Percentiles rank a stretch among this genome's conserved stretches.
phyloP scores from a whole-genome alignment of 768 basidiomycete genomes.

The Pisolithus orientalis region DNA sequence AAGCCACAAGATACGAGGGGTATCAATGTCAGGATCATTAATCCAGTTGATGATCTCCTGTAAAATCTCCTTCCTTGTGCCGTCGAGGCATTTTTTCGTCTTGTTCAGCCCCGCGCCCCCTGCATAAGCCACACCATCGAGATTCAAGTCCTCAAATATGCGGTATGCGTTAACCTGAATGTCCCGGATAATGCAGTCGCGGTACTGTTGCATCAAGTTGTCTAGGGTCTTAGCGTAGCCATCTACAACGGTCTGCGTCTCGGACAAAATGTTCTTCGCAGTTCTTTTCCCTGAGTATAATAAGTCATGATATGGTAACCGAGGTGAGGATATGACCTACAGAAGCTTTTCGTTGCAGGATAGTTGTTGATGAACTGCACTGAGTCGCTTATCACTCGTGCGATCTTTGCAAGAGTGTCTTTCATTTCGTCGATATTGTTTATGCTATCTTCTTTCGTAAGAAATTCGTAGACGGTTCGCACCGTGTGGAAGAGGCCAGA shows the following conservation, averaged over 20 bases:
- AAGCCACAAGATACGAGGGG: not conserved
- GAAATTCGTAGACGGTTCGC: not conserved
- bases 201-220: not conserved
- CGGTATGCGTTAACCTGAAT: not conserved
- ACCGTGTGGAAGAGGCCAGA: not conserved
- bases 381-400: not conserved
- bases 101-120: not conserved
- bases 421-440: not conserved
- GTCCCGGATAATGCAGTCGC: not conserved
- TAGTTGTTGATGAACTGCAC: not conserved
- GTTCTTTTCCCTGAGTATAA: not conserved
- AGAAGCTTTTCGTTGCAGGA: not conserved
- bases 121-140: not conserved
- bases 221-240: not conserved
- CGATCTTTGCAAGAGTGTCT: not conserved
- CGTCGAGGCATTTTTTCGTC: slow-evolving; percentile 8
- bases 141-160: not conserved
- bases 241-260: not conserved
- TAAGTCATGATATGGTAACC: not conserved
- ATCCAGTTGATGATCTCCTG: slow-evolving; percentile 11
- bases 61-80: slow-evolving; percentile 9
- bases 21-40: not conserved
- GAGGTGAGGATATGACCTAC: slow-evolving; percentile 1
- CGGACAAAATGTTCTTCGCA: not conserved
- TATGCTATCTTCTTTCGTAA: not conserved